A percentile compares a stretch with the other conserved stretches of the same genome.
These are phyloP conservation scores for Chytriomyces sp. DNA, from an alignment of 192 early-diverging fungal species.

Conservation along the genomic window DNA sequence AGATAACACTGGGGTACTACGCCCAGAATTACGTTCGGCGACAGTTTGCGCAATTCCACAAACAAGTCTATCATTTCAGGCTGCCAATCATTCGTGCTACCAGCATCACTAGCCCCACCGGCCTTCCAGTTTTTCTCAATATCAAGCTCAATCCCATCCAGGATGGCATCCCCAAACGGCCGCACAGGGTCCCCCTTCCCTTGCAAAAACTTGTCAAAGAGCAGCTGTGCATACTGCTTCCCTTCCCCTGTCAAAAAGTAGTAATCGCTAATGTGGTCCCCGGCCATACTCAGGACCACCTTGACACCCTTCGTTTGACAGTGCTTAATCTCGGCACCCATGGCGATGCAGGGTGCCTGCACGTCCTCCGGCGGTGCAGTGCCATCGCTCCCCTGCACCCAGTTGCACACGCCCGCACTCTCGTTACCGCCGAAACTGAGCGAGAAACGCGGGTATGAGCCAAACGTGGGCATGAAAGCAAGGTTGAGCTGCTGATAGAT, in stretches of 20 bases:
- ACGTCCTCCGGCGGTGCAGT: neutral
- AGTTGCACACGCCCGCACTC: neutral
- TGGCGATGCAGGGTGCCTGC: neutral
- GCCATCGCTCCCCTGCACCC: neutral
- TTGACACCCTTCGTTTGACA: constrained; percentile 4
- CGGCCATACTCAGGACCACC: constrained; percentile 2
- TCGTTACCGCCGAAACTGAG: neutral
- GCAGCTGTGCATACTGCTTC: neutral
- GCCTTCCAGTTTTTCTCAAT: constrained; percentile 14
- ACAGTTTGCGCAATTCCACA: neutral
- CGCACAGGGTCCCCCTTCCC: neutral
- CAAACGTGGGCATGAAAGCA: constrained; percentile 18
- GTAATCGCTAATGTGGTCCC: neutral
- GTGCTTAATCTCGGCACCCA: neutral
- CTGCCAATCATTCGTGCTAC: neutral
- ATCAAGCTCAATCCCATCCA: constrained; percentile 17
- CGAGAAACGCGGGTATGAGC: neutral
- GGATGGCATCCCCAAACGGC: neutral
- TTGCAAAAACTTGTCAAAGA: constrained; percentile 12
- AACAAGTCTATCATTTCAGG: neutral
- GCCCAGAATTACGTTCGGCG: neutral
- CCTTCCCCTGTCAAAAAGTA: neutral
- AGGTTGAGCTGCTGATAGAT: constrained; percentile 23
- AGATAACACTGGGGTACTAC: constrained; percentile 11
- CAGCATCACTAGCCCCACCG: neutral